Evolutionary conservation across 1,139 yeast species (phyloP).

Genomic region (Pichia terricola): DNA sequence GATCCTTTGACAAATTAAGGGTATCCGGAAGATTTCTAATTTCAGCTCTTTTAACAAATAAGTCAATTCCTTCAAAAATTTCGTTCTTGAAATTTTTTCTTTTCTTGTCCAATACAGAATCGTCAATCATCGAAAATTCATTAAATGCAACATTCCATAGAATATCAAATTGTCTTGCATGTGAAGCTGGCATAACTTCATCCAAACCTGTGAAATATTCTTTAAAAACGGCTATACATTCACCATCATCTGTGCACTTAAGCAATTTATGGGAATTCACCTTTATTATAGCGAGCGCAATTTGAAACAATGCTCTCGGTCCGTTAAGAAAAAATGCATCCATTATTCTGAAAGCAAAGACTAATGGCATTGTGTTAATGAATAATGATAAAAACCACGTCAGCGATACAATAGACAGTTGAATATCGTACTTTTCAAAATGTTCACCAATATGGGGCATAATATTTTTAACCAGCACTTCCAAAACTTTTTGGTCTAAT

Average conservation of each 20-base stretch:
- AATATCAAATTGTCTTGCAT: constrained; percentile 71
- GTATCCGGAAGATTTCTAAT: constrained; percentile 75
- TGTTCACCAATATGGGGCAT: constrained; percentile 88
- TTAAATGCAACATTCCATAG: constrained; percentile 84
- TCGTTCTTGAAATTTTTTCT: constrained; percentile 66
- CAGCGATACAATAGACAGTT: constrained; percentile 84
- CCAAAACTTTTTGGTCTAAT: constrained; percentile 88
- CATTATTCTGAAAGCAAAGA: constrained; percentile 82
- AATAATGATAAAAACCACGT: constrained; percentile 95
- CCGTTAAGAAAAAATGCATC: constrained; percentile 92
- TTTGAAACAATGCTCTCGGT: constrained; percentile 81
- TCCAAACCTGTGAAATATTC: constrained; percentile 73
- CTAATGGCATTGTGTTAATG: constrained; percentile 88
- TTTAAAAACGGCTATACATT: constrained; percentile 76
- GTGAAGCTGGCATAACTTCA: constrained; percentile 43
- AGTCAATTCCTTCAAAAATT: constrained; percentile 76
- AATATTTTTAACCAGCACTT: constrained; percentile 77
- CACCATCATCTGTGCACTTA: constrained; percentile 83
- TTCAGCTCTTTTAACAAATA: constrained; percentile 88
- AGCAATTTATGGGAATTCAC: constrained; percentile 79
- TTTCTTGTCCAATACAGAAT: constrained; percentile 58
- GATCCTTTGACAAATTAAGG: constrained; percentile 44
- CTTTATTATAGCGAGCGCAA: constrained; percentile 79
- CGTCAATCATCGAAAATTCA: constrained; percentile 77
- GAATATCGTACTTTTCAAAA: constrained; percentile 70